Percentiles rank a stretch among this genome's conserved stretches.
phyloP scores from a whole-genome alignment of 129 eudicot species.

The carrot (Daucus carota) region DNA sequence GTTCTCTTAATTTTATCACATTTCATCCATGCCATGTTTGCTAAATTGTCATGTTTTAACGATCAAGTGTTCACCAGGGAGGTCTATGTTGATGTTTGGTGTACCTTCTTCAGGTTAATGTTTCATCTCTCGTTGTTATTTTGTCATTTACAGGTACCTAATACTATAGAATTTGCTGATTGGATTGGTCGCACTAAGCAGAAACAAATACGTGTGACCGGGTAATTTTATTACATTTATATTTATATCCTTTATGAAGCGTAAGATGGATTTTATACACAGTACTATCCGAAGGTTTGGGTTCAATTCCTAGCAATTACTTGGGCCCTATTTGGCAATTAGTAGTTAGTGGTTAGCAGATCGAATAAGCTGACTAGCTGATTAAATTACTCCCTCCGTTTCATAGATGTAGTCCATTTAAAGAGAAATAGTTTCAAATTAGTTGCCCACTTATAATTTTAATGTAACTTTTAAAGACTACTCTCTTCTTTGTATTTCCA shows the following conservation, averaged over 20 bases:
- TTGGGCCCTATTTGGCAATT: too few relatives aligned
- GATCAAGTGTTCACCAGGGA: background rate
- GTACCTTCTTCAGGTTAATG: background rate
- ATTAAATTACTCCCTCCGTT: too few relatives aligned
- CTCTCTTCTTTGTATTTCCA: too few relatives aligned
- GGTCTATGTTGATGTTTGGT: background rate
- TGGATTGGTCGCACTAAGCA: constrained; percentile 99
- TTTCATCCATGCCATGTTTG: too few relatives aligned
- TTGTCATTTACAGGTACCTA: constrained; percentile 60
- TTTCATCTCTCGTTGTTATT: background rate
- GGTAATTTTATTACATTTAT: constrained; percentile 27
- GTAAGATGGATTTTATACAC: background rate
- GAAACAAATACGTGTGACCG: constrained; percentile 87
- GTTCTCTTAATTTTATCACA: background rate
- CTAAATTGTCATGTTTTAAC: background rate
- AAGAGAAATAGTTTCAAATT: too few relatives aligned
- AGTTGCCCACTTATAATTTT: too few relatives aligned
- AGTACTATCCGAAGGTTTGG: background rate
- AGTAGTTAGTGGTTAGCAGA: too few relatives aligned
- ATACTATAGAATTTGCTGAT: constrained; percentile 96
- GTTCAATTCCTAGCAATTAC: background rate
- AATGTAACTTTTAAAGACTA: too few relatives aligned
- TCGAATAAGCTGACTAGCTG: too few relatives aligned
- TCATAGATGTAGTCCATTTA: too few relatives aligned
- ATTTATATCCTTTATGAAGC: background rate